These are phyloP conservation scores for Noccaea bulbosa DNA, from an alignment of 345 rosid genomes.

Conservation along the genomic window DNA sequence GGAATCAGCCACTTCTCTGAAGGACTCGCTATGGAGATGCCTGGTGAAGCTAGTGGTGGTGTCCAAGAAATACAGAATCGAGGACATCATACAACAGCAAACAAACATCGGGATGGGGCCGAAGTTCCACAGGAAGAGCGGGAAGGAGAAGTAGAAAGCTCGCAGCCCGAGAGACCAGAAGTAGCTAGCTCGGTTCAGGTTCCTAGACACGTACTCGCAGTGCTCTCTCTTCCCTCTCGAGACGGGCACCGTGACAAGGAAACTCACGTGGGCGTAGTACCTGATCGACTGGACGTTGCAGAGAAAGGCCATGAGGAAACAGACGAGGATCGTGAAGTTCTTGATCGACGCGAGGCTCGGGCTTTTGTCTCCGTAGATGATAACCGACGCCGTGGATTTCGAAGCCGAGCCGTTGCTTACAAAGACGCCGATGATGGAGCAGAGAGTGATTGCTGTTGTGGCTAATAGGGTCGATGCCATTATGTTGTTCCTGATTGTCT, in stretches of 20 bases:
- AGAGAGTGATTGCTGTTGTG: slow-evolving; percentile 88
- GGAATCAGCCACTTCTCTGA: slow-evolving; percentile 42
- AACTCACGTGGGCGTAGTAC: slow-evolving; percentile 88
- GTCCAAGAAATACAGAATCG: slow-evolving; percentile 79
- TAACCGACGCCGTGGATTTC: slow-evolving; percentile 41
- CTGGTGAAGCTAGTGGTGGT: slow-evolving; percentile 71
- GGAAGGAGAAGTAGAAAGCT: slow-evolving; percentile 85
- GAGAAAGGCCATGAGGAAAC: slow-evolving; percentile 90
- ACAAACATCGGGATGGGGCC: slow-evolving; percentile 92
- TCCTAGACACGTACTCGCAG: slow-evolving; percentile 72
- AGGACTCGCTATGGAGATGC: slow-evolving; percentile 62
- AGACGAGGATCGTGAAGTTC: slow-evolving; percentile 77
- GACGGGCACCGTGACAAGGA: slow-evolving; percentile 74
- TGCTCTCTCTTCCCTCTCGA: slow-evolving; percentile 55
- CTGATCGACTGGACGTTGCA: slow-evolving; percentile 91
- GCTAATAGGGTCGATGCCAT: slow-evolving; percentile 98
- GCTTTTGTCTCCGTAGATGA: slow-evolving; percentile 69
- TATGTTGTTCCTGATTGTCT: slow-evolving; percentile 91
- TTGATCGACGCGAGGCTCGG: slow-evolving; percentile 65
- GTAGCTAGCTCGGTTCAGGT: slow-evolving; percentile 86
- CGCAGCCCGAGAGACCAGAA: slow-evolving; percentile 95
- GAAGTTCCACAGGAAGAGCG: slow-evolving; percentile 86
- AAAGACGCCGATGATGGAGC: slow-evolving; percentile 80
- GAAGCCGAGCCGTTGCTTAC: slow-evolving; percentile 75
- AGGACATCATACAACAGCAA: slow-evolving; percentile 67